Conservation (phyloP, 441 rosid genomes). For the Erysimum cheiri region DNA sequence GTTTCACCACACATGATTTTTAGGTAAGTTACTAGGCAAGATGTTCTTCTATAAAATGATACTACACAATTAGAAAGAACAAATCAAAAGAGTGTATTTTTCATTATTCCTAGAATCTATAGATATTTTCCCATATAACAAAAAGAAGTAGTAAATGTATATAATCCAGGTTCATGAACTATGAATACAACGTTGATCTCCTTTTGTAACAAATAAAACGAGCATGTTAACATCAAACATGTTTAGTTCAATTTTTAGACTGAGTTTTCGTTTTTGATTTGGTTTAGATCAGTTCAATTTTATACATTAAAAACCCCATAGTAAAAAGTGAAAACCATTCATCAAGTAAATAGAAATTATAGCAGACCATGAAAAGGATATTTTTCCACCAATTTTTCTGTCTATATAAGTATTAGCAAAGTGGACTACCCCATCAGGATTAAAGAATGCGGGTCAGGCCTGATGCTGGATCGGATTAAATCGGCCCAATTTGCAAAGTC, state of each 20-base stretch:
- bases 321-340: no score
- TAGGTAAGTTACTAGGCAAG: background rate
- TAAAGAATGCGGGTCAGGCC: background rate
- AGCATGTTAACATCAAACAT: no score
- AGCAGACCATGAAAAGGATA: no score
- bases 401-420: no score
- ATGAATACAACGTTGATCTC: background rate
- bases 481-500: background rate
- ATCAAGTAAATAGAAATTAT: no score
- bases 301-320: no score
- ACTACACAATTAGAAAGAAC: background rate
- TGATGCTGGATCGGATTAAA: background rate
- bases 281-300: no score
- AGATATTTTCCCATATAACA: background rate
- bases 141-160: background rate
- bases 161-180: background rate
- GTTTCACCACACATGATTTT: background rate
- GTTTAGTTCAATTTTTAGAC: background rate
- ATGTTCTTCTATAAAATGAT: slow-evolving; percentile 14
- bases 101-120: background rate
- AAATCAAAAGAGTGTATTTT: background rate
- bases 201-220: background rate
- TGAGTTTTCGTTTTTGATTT: no score
- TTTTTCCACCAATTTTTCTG: no score
- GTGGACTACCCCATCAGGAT: no score